phyloP scores from a whole-genome alignment of 2,329 filamentous ascomycete genomes.

The Emmonsiellopsis sp. region DNA sequence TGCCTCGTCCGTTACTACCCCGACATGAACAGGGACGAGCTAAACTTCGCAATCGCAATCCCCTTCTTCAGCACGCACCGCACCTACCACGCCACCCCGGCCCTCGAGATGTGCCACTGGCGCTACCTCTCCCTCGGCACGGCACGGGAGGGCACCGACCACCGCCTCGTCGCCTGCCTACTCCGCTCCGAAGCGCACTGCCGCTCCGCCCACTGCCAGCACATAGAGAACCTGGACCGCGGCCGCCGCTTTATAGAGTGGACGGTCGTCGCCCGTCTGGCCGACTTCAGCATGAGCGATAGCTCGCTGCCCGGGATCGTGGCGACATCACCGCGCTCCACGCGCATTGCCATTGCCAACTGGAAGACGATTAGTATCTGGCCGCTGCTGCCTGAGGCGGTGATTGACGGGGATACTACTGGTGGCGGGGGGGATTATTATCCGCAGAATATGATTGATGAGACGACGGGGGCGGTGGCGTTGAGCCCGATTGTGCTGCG shows the following conservation, averaged over 20 bases:
- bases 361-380: constrained; percentile 35
- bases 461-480: constrained; percentile 14
- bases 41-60: constrained; percentile 28
- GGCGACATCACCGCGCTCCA: constrained; percentile 24
- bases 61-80: constrained; percentile 31
- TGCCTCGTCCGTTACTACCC: not conserved
- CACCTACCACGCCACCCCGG: constrained; percentile 7
- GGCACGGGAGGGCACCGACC: constrained; percentile 19
- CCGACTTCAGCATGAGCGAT: constrained; percentile 23
- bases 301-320: constrained; percentile 30
- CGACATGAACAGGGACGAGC: constrained; percentile 10
- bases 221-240: constrained; percentile 29
- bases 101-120: constrained; percentile 23
- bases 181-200: constrained; percentile 25
- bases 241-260: constrained; percentile 29
- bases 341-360: constrained; percentile 31
- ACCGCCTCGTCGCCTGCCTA: constrained; percentile 27
- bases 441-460: constrained; percentile 17
- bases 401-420: constrained; percentile 23
- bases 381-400: constrained; percentile 26
- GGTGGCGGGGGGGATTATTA: constrained; percentile 15
- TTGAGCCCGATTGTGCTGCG: constrained; percentile 25
- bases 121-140: constrained; percentile 32
- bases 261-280: constrained; percentile 27
- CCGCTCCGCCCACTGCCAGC: constrained; percentile 20